phyloP scores from a whole-genome alignment of 2,329 filamentous ascomycete genomes.

The Fusarium torreyae region DNA sequence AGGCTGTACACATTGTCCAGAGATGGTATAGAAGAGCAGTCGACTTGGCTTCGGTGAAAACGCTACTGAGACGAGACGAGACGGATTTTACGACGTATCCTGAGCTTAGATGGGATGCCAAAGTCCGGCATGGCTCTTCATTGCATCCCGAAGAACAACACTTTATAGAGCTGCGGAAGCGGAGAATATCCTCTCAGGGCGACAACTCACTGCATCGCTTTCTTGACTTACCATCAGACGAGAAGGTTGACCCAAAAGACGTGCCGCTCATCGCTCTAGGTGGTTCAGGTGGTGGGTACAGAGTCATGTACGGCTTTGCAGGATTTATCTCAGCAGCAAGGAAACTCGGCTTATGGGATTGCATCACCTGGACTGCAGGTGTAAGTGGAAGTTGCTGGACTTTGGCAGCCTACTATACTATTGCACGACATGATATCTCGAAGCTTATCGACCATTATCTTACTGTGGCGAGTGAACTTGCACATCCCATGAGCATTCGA shows the following conservation, averaged over 20 bases:
- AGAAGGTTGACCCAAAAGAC: slow-evolving; percentile 35
- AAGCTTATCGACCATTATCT: slow-evolving; percentile 38
- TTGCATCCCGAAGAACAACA: slow-evolving; percentile 26
- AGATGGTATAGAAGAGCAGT: slow-evolving; percentile 39
- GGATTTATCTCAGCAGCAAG: slow-evolving; percentile 40
- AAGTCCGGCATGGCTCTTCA: slow-evolving; percentile 30
- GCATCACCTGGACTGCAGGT: slow-evolving; percentile 42
- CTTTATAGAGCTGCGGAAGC: slow-evolving; percentile 34
- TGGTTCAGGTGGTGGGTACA: slow-evolving; percentile 43
- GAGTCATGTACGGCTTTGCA: slow-evolving; percentile 46
- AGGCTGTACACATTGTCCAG: not conserved
- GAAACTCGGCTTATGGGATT: slow-evolving; percentile 39
- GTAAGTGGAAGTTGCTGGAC: slow-evolving; percentile 49
- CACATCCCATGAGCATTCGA: slow-evolving; percentile 42
- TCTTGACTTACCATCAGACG: slow-evolving; percentile 8
- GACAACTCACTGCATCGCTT: slow-evolving; percentile 32
- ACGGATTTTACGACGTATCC: slow-evolving; percentile 36
- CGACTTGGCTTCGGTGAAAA: slow-evolving; percentile 38
- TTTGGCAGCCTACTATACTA: slow-evolving; percentile 44
- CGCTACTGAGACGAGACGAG: slow-evolving; percentile 23
- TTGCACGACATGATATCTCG: slow-evolving; percentile 35
- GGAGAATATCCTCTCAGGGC: slow-evolving; percentile 31
- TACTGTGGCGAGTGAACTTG: slow-evolving; percentile 34
- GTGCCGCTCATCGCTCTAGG: slow-evolving; percentile 43
- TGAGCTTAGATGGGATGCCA: slow-evolving; percentile 40